A percentile compares a stretch with the other conserved stretches of the same genome.
phyloP scores from a whole-genome alignment of 2,329 filamentous ascomycete genomes.

The Beauveria australis region DNA sequence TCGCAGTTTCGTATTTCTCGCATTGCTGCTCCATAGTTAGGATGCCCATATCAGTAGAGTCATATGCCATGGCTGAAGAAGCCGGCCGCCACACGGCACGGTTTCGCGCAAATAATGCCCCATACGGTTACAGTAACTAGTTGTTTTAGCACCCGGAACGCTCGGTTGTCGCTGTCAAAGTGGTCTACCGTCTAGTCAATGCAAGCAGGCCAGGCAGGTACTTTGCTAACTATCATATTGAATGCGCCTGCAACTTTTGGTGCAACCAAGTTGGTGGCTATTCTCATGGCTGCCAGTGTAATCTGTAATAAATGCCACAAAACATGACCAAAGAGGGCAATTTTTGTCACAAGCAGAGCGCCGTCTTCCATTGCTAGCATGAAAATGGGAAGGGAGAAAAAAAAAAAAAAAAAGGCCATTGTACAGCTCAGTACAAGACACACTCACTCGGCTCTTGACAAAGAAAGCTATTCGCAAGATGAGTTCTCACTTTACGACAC shows the following conservation, averaged over 20 bases:
- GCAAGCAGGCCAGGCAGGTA: not conserved
- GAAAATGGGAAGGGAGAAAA: not conserved
- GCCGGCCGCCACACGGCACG: not conserved
- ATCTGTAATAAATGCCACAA: not conserved
- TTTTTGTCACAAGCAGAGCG: not conserved
- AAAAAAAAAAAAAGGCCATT: not conserved
- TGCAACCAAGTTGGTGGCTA: not conserved
- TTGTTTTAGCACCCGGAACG: not conserved
- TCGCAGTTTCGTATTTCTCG: slow-evolving; percentile 1
- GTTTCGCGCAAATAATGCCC: not conserved
- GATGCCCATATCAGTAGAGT: not conserved
- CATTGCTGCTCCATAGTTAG: not conserved
- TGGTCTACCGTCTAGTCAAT: not conserved
- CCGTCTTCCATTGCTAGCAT: not conserved
- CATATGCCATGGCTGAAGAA: not conserved
- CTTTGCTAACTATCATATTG: not conserved
- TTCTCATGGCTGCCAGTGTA: not conserved
- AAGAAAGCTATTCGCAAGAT: not conserved
- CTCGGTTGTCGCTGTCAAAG: not conserved
- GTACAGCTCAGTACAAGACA: not conserved
- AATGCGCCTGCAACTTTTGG: not conserved
- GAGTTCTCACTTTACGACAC: not conserved
- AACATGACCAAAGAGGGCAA: not conserved
- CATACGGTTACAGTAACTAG: not conserved
- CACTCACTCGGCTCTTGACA: not conserved